Evolutionary conservation across 2,329 filamentous ascomycete species (phyloP).

Genomic region (Macrophomina phaseolina): DNA sequence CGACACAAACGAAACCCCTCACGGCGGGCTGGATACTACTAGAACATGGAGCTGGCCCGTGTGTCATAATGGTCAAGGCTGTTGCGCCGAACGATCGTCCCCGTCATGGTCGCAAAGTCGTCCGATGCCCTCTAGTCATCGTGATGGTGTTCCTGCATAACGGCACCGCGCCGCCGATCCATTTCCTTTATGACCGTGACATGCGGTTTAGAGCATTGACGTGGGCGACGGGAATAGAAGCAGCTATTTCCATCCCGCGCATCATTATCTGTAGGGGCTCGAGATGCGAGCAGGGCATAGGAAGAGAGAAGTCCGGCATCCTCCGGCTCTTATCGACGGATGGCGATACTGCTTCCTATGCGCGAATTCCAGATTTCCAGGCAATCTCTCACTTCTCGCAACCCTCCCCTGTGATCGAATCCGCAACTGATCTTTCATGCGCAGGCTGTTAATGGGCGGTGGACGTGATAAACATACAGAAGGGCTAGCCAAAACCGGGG

Average conservation of each 20-base stretch:
- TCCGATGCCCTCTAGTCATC: not conserved
- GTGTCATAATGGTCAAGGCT: not conserved
- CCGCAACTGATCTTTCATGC: not conserved
- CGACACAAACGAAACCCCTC: not conserved
- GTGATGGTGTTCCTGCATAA: constrained; percentile 11
- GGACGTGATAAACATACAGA: constrained; percentile 3
- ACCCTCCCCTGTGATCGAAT: no score
- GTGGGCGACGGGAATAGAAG: constrained; percentile 5
- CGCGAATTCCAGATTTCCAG: no score
- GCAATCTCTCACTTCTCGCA: no score
- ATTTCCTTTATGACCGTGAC: not conserved
- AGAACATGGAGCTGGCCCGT: not conserved
- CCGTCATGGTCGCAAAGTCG: not conserved
- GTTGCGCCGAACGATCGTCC: not conserved
- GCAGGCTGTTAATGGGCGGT: not conserved
- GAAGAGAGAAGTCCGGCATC: not conserved
- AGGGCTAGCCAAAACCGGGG: not conserved
- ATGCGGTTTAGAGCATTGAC: not conserved
- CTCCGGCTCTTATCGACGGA: not conserved
- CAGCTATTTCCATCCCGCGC: not conserved
- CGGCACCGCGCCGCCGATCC: not conserved
- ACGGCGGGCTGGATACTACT: no score
- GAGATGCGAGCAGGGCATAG: not conserved
- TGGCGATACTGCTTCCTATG: not conserved
- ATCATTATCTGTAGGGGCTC: not conserved